phyloP scores from a whole-genome alignment of 441 rosid species.

The Eutrema salsugineum region DNA sequence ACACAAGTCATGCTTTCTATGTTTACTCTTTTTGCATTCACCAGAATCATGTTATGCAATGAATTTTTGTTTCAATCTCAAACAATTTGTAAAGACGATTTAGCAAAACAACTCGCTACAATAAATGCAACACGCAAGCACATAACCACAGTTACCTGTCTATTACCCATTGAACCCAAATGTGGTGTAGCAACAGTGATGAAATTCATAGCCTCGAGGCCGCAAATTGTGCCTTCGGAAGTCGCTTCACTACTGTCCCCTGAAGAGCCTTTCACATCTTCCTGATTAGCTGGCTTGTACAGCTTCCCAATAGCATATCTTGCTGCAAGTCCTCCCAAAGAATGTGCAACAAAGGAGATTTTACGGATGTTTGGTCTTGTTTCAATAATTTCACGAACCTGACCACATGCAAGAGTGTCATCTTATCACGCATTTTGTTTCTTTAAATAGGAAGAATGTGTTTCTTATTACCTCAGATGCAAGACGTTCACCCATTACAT shows the following conservation, averaged over 20 bases:
- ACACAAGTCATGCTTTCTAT: background rate
- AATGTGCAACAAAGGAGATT: constrained; percentile 95
- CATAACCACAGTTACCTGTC: constrained; percentile 51
- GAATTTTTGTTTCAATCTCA: background rate
- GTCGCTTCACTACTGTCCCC: constrained; percentile 27
- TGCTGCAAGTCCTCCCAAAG: constrained; percentile 96
- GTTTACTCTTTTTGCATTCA: background rate
- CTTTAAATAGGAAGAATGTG: background rate
- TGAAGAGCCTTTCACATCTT: constrained; percentile 30
- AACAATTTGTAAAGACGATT: constrained; percentile 6
- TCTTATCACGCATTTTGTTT: background rate
- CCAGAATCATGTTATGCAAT: background rate
- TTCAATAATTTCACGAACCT: constrained; percentile 78
- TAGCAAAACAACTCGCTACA: background rate
- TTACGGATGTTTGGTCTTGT: constrained; percentile 58
- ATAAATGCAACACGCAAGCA: background rate
- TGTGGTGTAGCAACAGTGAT: constrained; percentile 95
- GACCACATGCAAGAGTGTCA: constrained; percentile 14
- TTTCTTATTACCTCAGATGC: constrained; percentile 60
- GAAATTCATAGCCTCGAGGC: constrained; percentile 85
- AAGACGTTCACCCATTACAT: constrained; percentile 96
- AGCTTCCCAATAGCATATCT: constrained; percentile 91
- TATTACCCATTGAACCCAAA: constrained; percentile 96
- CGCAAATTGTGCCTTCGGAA: constrained; percentile 56
- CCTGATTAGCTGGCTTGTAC: constrained; percentile 50